Evolutionary conservation across 306 rosid species (phyloP).

Genomic region (Prunus armeniaca): DNA sequence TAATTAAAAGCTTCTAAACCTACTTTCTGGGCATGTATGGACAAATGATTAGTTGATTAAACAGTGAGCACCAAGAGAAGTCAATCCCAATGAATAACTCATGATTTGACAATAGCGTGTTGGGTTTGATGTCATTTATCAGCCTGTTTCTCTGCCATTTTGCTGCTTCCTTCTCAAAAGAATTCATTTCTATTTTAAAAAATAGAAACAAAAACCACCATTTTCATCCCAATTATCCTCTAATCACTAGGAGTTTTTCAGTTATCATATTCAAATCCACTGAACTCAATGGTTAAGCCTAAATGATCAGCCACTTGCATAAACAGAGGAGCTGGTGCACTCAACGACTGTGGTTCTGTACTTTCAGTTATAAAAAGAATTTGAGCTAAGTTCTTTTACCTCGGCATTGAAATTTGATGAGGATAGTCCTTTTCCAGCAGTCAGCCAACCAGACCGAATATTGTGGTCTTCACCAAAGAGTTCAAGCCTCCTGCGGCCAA

Average conservation of each 20-base stretch:
- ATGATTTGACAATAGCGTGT: neutral
- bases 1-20: neutral
- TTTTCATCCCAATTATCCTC: neutral
- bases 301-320: neutral
- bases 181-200: neutral
- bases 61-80: neutral
- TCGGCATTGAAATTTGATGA: slow-evolving; percentile 79
- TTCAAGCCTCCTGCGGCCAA: slow-evolving; percentile 96
- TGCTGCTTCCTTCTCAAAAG: neutral
- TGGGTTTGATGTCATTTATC: neutral
- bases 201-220: neutral
- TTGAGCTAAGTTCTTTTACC: slow-evolving; percentile 43
- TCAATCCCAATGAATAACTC: neutral
- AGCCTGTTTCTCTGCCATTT: neutral
- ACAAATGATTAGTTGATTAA: neutral
- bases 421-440: slow-evolving; percentile 76
- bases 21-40: neutral
- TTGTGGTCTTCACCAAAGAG: slow-evolving; percentile 98
- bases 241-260: neutral
- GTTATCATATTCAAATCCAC: neutral
- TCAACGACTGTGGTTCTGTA: neutral
- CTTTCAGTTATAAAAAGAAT: neutral
- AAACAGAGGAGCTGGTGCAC: neutral
- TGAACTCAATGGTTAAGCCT: neutral
- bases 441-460: slow-evolving; percentile 94